phyloP scores from a whole-genome alignment of 139 green algal genomes.

The Chlamydomonas sphaeroides region DNA sequence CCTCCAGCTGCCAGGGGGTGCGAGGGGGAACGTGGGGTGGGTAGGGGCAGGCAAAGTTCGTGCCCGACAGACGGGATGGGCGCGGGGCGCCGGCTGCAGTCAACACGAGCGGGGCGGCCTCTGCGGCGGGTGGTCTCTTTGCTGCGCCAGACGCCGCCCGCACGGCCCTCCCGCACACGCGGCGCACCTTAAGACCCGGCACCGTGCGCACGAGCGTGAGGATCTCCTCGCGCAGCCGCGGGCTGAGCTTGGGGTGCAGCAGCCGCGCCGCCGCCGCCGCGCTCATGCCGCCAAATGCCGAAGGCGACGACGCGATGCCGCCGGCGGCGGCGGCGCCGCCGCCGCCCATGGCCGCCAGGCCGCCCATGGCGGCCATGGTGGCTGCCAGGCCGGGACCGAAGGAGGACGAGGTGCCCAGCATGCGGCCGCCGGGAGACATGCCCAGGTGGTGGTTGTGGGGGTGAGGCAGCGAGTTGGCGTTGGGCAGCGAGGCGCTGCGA shows the following conservation, averaged over 20 bases:
- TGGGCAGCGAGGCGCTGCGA: not conserved
- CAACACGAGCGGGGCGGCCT: too few relatives aligned
- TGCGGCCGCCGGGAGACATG: not conserved
- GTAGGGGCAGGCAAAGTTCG: not conserved
- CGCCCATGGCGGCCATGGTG: not conserved
- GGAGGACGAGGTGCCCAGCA: not conserved
- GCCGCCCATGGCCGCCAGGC: not conserved
- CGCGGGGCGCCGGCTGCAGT: too few relatives aligned
- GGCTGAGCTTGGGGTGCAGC: conserved; percentile 23
- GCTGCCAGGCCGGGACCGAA: not conserved
- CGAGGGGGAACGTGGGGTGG: not conserved
- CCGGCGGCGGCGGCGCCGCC: not conserved
- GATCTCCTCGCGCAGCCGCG: conserved; percentile 45
- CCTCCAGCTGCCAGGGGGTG: conserved; percentile 41
- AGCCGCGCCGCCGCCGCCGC: not conserved
- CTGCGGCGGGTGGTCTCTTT: too few relatives aligned
- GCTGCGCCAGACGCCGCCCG: not conserved
- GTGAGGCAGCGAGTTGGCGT: too few relatives aligned
- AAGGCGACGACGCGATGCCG: too few relatives aligned
- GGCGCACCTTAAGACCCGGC: conserved; percentile 48
- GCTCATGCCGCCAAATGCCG: not conserved
- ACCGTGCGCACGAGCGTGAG: conserved; percentile 38
- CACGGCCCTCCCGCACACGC: not conserved
- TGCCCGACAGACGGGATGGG: too few relatives aligned
- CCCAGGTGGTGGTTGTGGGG: too few relatives aligned